phyloP scores from a whole-genome alignment of 2,329 filamentous ascomycete genomes.

The Claviceps sorghi region DNA sequence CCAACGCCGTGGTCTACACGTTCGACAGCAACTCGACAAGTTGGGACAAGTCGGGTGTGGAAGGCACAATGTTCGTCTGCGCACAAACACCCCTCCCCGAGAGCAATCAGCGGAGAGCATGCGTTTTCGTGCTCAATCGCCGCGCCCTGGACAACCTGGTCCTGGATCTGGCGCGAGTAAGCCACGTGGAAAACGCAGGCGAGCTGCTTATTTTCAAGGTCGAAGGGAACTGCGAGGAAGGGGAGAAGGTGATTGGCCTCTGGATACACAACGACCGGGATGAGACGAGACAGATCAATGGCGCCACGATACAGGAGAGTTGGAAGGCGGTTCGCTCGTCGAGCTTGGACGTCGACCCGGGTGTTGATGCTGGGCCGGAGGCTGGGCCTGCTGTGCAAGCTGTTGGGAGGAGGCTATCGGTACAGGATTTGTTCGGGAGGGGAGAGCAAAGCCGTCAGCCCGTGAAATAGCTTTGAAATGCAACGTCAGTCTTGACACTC shows the following conservation, averaged over 20 bases:
- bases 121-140: slow-evolving; percentile 61
- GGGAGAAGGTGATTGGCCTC: slow-evolving; percentile 33
- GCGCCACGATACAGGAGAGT: slow-evolving; percentile 26
- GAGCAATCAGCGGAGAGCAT: slow-evolving; percentile 26
- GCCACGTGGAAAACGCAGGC: slow-evolving; percentile 47
- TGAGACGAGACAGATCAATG: slow-evolving; percentile 27
- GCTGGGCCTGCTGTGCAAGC: slow-evolving; percentile 29
- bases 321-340: slow-evolving; percentile 25
- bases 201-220: slow-evolving; percentile 38
- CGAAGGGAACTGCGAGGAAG: slow-evolving; percentile 19
- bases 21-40: slow-evolving; percentile 49
- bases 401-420: slow-evolving; percentile 27
- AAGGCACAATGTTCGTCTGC: slow-evolving; percentile 84
- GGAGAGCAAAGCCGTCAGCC: slow-evolving; percentile 12
- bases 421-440: slow-evolving; percentile 30
- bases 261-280: slow-evolving; percentile 39
- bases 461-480: background rate
- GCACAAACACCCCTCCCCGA: slow-evolving; percentile 35
- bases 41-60: slow-evolving; percentile 78
- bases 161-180: slow-evolving; percentile 45
- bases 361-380: slow-evolving; percentile 17
- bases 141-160: slow-evolving; percentile 57
- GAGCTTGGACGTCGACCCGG: slow-evolving; percentile 15
- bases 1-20: slow-evolving; percentile 74
- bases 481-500: background rate